A percentile compares a stretch with the other conserved stretches of the same genome.
Evolutionary conservation across 345 rosid genomes (phyloP).

Genomic region (Arabis alpina): DNA sequence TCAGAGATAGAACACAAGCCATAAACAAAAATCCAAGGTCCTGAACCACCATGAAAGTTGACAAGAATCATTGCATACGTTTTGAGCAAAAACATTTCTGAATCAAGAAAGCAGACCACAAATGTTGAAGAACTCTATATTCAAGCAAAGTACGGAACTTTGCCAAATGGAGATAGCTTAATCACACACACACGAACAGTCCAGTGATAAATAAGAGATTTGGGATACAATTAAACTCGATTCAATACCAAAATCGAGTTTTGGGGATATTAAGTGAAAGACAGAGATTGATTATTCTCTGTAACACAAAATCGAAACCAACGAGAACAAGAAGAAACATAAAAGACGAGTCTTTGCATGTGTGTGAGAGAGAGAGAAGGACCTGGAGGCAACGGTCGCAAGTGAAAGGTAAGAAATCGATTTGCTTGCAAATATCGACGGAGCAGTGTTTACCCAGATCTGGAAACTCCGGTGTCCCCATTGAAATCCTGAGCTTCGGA

Average conservation of each 20-base stretch:
- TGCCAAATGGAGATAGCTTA: neutral
- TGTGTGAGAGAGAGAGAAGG: slow-evolving; percentile 1
- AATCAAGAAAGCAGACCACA: neutral
- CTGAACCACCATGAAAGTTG: neutral
- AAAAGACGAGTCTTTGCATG: slow-evolving; percentile 2
- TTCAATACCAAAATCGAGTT: neutral
- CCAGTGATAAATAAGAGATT: slow-evolving; percentile 7
- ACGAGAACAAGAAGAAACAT: slow-evolving; percentile 12
- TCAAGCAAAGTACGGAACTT: neutral
- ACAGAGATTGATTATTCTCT: neutral
- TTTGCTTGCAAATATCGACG: slow-evolving; percentile 77
- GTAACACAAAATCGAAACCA: neutral
- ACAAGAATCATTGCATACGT: neutral
- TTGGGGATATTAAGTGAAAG: neutral
- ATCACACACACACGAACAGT: too few relatives aligned
- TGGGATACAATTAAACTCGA: neutral
- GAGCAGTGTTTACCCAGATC: slow-evolving; percentile 94
- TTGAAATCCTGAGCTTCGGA: slow-evolving; percentile 14
- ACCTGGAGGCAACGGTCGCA: slow-evolving; percentile 94
- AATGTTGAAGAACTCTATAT: neutral
- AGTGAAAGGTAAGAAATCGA: slow-evolving; percentile 94
- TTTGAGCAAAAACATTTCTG: neutral
- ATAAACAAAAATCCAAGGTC: neutral
- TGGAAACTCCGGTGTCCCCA: slow-evolving; percentile 98
- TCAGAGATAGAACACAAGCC: slow-evolving; percentile 11